phyloP scores from a whole-genome alignment of 768 basidiomycete genomes.

The Ephemerocybe angulata region DNA sequence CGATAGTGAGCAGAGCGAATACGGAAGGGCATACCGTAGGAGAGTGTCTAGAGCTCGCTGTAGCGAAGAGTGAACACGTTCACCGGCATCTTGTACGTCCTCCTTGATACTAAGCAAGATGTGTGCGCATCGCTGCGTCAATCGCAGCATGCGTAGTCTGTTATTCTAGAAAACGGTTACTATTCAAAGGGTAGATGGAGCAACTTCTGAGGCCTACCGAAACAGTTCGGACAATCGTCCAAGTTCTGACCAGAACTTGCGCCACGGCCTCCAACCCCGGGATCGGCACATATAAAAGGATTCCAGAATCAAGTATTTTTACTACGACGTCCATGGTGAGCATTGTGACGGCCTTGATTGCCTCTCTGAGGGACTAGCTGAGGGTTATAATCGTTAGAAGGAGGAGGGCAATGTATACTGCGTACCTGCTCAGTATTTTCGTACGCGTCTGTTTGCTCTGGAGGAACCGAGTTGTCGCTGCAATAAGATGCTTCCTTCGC shows the following conservation, averaged over 20 bases:
- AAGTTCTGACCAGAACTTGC: conserved; percentile 52
- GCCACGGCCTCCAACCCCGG: conserved; percentile 53
- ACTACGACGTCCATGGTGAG: conserved; percentile 40
- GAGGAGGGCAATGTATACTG: conserved; percentile 8
- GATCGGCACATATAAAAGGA: conserved; percentile 50
- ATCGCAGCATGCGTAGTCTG: conserved; percentile 60
- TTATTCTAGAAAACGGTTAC: conserved; percentile 47
- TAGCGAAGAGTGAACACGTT: conserved; percentile 26
- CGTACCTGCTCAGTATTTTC: conserved; percentile 33
- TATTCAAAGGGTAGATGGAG: neutral
- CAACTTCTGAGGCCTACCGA: conserved; percentile 44
- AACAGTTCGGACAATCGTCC: conserved; percentile 57
- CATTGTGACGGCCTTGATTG: conserved; percentile 29
- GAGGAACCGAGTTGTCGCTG: conserved; percentile 31
- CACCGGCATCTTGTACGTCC: conserved; percentile 59
- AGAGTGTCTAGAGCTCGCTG: conserved; percentile 1
- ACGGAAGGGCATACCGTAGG: neutral
- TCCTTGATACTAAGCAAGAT: conserved; percentile 60
- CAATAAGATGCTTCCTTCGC: conserved; percentile 23
- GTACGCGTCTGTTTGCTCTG: conserved; percentile 38
- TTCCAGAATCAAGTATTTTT: conserved; percentile 38
- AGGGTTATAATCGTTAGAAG: conserved; percentile 2
- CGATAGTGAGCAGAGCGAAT: neutral
- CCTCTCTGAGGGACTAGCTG: conserved; percentile 34
- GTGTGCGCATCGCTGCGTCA: conserved; percentile 71